Base-by-base conservation (phyloP, 129 eudicot species). In the Arctium minus region DNA sequence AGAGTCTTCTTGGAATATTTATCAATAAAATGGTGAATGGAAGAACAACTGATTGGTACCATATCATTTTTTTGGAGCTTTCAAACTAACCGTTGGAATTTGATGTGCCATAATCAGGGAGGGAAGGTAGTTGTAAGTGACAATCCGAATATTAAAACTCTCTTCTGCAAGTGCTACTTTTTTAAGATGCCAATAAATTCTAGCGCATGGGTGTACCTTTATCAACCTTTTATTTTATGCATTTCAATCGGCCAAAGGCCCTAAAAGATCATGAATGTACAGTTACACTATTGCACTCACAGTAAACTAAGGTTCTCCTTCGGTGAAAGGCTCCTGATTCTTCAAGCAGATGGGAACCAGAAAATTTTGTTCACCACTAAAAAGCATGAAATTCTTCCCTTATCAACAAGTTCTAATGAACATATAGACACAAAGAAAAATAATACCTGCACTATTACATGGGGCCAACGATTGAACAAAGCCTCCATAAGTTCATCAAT, bases 401-500 rank as follows among this genome's bases (percentile, higher is more conserved):
- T 60, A 60, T 17, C 29, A 60, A 60, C 29, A n/a, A 60, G 30
- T 60, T 5, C 9, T 60, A 60, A 44, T 18, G 53, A 30, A 53
- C 62, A 69, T 39, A n/a, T 71, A 53, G 68, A 83, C 29, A 60
- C 72, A 71, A 37, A 10, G 13, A 29, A 68, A 44, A 81, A 80
- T 35, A 80, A 69, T 81, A 96, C 99, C 98, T 96, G 99, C 79
- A 96, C 97, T 81, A 96, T 96, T 73, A 92, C 98, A 36, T 93
- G 87, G 37, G 98, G 98, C 99, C 98, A 96, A 37, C 98, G 97
- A 77, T 93, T 89, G 82, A 91, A 96, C 42, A 91, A 93, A 79
- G 97, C 97, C 87, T 96, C 97, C 99, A 96, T 96, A 88, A 93
- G 88, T 81, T 96, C 98, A 79, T 91, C 99, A 76, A 96, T 65